Conservation (phyloP, 1,284 basidiomycete species). For the Fomitopsis pinicola region DNA sequence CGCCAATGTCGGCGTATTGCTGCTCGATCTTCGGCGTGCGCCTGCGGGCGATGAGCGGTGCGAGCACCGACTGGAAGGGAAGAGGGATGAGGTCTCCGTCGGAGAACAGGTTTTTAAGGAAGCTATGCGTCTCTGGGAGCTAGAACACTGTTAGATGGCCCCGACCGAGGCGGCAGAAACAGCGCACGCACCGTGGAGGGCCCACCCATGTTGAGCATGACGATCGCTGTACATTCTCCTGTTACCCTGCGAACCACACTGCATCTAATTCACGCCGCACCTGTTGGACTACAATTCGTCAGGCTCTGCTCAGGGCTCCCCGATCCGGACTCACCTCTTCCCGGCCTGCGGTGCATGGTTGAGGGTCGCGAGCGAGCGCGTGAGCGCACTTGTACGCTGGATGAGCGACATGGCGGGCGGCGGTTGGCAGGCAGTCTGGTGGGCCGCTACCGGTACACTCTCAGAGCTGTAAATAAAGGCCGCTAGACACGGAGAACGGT, state of each 20-base stretch:
- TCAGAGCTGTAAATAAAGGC: not conserved
- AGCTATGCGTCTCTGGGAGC: slow-evolving; percentile 85
- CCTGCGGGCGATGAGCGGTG: slow-evolving; percentile 85
- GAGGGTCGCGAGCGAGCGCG: slow-evolving; percentile 32
- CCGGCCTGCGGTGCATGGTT: slow-evolving; percentile 29
- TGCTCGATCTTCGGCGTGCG: slow-evolving; percentile 92
- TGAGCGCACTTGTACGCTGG: slow-evolving; percentile 14
- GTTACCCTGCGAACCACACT: not conserved
- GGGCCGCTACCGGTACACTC: not conserved
- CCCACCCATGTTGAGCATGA: slow-evolving; percentile 99
- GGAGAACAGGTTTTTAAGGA: slow-evolving; percentile 90
- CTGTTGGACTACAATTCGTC: slow-evolving; percentile 48
- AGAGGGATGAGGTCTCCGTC: slow-evolving; percentile 96
- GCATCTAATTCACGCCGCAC: slow-evolving; percentile 30
- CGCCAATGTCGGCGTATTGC: slow-evolving; percentile 94
- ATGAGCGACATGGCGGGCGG: slow-evolving; percentile 12
- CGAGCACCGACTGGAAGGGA: slow-evolving; percentile 86
- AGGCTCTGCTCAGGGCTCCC: not conserved
- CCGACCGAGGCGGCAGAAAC: not conserved
- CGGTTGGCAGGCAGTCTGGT: not conserved
- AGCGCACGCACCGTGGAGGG: slow-evolving; percentile 74
- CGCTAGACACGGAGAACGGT: not conserved
- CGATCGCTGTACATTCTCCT: slow-evolving; percentile 57
- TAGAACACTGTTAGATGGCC: slow-evolving; percentile 25
- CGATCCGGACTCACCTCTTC: slow-evolving; percentile 27